Percentiles rank a stretch among this genome's conserved stretches.
phyloP scores from a whole-genome alignment of 345 rosid species.

The Orychophragmus violaceus region DNA sequence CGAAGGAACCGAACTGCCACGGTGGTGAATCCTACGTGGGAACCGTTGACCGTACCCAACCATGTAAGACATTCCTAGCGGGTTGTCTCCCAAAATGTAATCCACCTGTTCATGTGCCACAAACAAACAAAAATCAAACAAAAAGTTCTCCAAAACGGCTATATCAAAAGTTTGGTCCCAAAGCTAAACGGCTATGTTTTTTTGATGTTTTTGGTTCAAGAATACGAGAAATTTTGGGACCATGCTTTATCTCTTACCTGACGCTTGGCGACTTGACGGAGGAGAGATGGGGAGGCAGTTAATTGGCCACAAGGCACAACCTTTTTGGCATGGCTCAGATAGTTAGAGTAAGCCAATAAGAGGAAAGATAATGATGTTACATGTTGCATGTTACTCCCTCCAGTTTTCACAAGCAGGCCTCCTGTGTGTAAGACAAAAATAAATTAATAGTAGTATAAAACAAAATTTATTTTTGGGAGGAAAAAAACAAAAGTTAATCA shows the following conservation, averaged over 20 bases:
- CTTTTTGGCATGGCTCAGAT: constrained; percentile 60
- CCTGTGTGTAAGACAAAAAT: constrained; percentile 35
- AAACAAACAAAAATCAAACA: neutral
- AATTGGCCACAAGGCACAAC: constrained; percentile 53
- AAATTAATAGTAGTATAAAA: neutral
- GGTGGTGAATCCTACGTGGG: constrained; percentile 88
- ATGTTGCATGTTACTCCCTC: constrained; percentile 96
- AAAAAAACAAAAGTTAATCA: constrained; percentile 29
- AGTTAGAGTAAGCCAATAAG: constrained; percentile 78
- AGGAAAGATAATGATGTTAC: constrained; percentile 87
- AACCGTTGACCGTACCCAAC: constrained; percentile 80
- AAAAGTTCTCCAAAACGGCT: constrained; percentile 10
- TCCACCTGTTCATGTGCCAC: constrained; percentile 53
- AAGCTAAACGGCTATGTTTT: neutral
- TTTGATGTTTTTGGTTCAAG: constrained; percentile 10
- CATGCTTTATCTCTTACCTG: constrained; percentile 35
- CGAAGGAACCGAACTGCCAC: constrained; percentile 82
- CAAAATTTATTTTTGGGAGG: neutral
- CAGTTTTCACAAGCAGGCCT: constrained; percentile 81
- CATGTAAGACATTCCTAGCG: constrained; percentile 85
- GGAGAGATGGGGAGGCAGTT: constrained; percentile 52
- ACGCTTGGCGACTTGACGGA: constrained; percentile 52
- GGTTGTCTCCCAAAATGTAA: constrained; percentile 92
- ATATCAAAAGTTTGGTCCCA: neutral
- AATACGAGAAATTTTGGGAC: constrained; percentile 3